Conservation (phyloP, 768 basidiomycete genomes). For the Suillus variegatus region DNA sequence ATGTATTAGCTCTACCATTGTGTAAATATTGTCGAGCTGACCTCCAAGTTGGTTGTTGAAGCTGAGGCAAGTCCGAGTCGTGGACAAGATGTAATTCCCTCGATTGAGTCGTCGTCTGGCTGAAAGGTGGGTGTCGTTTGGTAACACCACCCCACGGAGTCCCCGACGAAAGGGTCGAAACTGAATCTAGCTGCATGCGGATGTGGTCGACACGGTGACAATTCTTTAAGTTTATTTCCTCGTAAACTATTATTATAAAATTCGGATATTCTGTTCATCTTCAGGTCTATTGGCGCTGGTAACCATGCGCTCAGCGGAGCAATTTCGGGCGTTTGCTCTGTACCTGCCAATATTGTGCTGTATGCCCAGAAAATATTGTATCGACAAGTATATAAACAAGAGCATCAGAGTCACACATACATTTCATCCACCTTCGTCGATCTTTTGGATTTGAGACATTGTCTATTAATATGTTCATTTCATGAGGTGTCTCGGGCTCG, state of each 20-base stretch:
- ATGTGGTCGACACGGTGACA: background rate
- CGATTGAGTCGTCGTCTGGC: background rate
- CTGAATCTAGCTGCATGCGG: conserved; percentile 2
- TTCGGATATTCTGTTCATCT: background rate
- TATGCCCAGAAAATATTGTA: background rate
- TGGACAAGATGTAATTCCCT: background rate
- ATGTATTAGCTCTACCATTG: background rate
- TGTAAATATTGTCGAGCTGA: background rate
- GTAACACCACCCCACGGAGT: conserved; percentile 1
- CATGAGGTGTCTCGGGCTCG: background rate
- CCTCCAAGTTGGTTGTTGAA: background rate
- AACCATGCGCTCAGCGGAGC: background rate
- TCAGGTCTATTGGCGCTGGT: background rate
- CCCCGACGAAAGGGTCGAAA: background rate
- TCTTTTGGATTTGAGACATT: background rate
- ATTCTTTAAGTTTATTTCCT: background rate
- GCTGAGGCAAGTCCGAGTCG: conserved; percentile 2
- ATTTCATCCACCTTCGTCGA: background rate
- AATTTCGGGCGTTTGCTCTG: background rate
- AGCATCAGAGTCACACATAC: background rate
- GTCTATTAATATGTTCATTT: background rate
- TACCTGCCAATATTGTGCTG: background rate
- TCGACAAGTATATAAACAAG: background rate
- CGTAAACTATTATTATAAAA: background rate
- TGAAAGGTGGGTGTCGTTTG: conserved; percentile 3